Conservation (phyloP, 2,329 filamentous ascomycete species). For the Xylaria sp. region DNA sequence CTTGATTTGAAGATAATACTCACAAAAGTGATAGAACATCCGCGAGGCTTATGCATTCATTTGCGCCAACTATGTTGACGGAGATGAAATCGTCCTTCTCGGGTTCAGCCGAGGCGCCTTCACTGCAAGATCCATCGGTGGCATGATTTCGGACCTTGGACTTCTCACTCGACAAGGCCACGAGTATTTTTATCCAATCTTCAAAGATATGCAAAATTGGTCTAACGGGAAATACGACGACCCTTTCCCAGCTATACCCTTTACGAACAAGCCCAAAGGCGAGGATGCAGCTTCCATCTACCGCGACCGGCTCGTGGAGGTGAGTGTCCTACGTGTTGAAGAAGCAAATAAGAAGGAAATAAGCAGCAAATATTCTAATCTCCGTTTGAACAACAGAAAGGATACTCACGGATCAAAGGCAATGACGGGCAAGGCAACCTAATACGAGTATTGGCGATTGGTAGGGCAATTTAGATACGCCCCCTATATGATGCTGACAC, state of each 20-base stretch:
- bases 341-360: no score
- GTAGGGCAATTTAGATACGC: slow-evolving; percentile 37
- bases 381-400: slow-evolving; percentile 38
- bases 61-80: slow-evolving; percentile 69
- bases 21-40: slow-evolving; percentile 56
- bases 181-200: slow-evolving; percentile 63
- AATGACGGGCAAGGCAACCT: slow-evolving; percentile 51
- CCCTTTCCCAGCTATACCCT: slow-evolving; percentile 60
- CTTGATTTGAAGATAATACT: slow-evolving; percentile 20
- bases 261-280: slow-evolving; percentile 62
- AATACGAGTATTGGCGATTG: slow-evolving; percentile 62
- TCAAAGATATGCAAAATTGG: slow-evolving; percentile 68
- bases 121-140: slow-evolving; percentile 66
- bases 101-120: slow-evolving; percentile 70
- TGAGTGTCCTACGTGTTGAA: slow-evolving; percentile 34
- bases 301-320: slow-evolving; percentile 57
- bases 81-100: slow-evolving; percentile 67
- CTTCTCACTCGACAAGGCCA: slow-evolving; percentile 63
- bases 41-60: slow-evolving; percentile 72
- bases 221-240: slow-evolving; percentile 58
- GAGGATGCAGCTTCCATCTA: slow-evolving; percentile 56
- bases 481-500: slow-evolving; percentile 31
- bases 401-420: slow-evolving; percentile 57
- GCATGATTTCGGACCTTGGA: slow-evolving; percentile 63
- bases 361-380: slow-evolving; percentile 26